phyloP scores from a whole-genome alignment of 192 early-diverging fungal species.

The Kappamyces sp. region DNA sequence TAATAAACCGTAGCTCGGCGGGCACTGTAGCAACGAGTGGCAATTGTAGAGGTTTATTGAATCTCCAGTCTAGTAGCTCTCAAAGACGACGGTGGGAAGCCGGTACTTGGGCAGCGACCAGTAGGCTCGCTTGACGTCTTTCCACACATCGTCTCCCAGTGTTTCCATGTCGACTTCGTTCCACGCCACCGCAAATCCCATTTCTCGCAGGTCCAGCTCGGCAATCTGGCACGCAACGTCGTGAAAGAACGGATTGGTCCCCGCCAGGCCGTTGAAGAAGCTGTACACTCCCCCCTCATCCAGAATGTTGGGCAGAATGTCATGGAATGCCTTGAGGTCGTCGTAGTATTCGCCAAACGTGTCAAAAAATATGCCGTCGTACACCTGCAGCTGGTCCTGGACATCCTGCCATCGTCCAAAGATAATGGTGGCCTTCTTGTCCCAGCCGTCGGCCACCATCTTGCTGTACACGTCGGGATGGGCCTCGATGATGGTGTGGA shows the following conservation, averaged over 20 bases:
- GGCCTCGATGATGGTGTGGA: conserved; percentile 93
- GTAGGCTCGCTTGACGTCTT: conserved; percentile 76
- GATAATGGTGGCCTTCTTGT: conserved; percentile 73
- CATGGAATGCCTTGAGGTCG: conserved; percentile 66
- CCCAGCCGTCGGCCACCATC: conserved; percentile 82
- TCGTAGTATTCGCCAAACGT: conserved; percentile 93
- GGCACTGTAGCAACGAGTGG: too few species aligned
- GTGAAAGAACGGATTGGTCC: conserved; percentile 93
- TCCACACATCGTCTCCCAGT: conserved; percentile 81
- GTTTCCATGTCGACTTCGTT: conserved; percentile 67
- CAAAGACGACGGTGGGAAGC: conserved; percentile 41
- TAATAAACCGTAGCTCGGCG: too few species aligned
- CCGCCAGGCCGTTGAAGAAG: conserved; percentile 92
- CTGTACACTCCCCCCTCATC: conserved; percentile 76
- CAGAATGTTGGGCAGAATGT: conserved; percentile 58
- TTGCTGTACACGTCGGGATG: conserved; percentile 92
- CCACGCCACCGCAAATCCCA: conserved; percentile 73
- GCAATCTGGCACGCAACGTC: conserved; percentile 87
- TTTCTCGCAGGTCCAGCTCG: conserved; percentile 70
- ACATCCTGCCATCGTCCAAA: conserved; percentile 90
- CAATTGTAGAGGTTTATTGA: too few species aligned
- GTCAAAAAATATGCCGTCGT: conserved; percentile 90
- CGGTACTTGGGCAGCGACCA: conserved; percentile 68
- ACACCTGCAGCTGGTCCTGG: conserved; percentile 62
- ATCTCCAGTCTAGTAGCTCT: too few species aligned